Conservation (phyloP, 1,139 yeast species). For the Geotrichum candidum region DNA sequence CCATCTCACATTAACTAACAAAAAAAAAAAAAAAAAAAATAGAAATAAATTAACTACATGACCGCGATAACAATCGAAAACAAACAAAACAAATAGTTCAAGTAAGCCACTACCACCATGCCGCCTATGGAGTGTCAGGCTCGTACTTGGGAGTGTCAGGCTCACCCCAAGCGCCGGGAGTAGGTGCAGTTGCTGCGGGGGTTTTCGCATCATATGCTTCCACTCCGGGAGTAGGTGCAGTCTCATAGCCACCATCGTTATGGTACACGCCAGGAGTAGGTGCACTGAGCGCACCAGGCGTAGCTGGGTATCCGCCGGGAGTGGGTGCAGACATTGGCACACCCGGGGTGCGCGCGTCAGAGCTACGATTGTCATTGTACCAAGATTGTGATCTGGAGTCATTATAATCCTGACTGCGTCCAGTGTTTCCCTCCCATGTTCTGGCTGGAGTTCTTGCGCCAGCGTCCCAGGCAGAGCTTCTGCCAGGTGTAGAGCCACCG, state of each 20-base stretch:
- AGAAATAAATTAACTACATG: no score
- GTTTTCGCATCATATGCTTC: constrained; percentile 35
- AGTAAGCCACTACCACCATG: background rate
- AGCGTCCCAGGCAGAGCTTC: constrained; percentile 41
- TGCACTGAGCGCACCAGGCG: constrained; percentile 43
- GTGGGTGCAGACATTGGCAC: constrained; percentile 33
- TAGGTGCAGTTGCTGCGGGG: constrained; percentile 39
- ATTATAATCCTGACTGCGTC: constrained; percentile 26
- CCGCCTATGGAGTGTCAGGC: constrained; percentile 31
- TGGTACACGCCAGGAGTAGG: constrained; percentile 41
- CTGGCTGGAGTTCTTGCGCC: constrained; percentile 35
- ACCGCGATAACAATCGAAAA: background rate
- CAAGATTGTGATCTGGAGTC: constrained; percentile 21
- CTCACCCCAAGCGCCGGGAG: constrained; percentile 39
- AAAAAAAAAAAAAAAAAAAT: background rate
- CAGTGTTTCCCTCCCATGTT: constrained; percentile 31
- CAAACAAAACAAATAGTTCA: background rate
- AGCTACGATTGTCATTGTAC: constrained; percentile 22
- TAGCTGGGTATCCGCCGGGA: constrained; percentile 39
- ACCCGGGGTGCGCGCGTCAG: constrained; percentile 45
- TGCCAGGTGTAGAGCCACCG: constrained; percentile 28
- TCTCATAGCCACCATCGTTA: constrained; percentile 33
- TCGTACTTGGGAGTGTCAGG: constrained; percentile 36
- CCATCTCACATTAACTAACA: background rate
- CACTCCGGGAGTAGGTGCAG: constrained; percentile 42